These are phyloP conservation scores for Triticum aestivum DNA, from an alignment of 176 grass and related monocot species.

Conservation along the genomic window DNA sequence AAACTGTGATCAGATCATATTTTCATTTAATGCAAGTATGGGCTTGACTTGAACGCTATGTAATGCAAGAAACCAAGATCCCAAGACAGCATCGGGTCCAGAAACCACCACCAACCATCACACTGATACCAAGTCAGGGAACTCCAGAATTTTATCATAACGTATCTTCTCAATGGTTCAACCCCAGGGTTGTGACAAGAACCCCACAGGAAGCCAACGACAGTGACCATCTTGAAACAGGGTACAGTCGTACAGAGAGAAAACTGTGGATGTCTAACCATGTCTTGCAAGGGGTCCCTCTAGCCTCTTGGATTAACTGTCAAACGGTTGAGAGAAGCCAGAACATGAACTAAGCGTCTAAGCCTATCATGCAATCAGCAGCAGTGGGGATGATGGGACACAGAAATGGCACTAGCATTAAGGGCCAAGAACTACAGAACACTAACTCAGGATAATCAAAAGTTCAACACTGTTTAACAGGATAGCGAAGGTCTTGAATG, in stretches of 20 bases:
- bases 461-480: background rate
- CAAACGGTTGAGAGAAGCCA: background rate
- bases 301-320: conserved; percentile 1
- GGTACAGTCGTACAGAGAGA: background rate
- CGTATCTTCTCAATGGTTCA: background rate
- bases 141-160: too few relatives aligned
- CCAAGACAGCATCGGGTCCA: background rate
- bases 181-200: background rate
- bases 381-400: background rate
- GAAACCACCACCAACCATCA: conserved; percentile 3
- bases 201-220: background rate
- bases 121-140: background rate
- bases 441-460: background rate
- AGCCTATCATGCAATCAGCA: background rate
- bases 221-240: background rate
- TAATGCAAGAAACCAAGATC: background rate
- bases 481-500: background rate
- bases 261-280: background rate
- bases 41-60: background rate
- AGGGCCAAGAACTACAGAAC: background rate
- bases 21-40: background rate
- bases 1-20: background rate
- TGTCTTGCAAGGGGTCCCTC: background rate
- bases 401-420: background rate
- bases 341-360: background rate